Conservation (phyloP, 2,329 filamentous ascomycete species). For the Aureobasidium melanogenum region DNA sequence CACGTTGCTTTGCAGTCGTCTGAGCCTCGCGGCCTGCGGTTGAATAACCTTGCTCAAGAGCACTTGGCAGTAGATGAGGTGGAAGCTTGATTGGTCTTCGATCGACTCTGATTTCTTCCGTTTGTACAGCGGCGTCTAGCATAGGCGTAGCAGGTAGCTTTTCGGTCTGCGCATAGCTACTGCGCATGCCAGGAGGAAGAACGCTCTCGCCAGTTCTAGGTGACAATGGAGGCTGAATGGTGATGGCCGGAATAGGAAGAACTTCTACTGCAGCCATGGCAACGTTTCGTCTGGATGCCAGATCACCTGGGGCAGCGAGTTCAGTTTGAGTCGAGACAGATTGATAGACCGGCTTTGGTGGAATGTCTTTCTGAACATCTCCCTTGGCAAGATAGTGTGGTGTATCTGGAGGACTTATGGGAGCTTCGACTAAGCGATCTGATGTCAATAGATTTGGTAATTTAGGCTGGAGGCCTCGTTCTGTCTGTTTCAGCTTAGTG, state of each 20-base stretch:
- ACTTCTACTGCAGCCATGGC: not conserved
- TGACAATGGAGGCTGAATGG: constrained; percentile 80
- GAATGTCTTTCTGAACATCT: too few relatives aligned
- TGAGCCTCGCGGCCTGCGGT: not conserved
- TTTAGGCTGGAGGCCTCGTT: not conserved
- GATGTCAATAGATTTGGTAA: not conserved
- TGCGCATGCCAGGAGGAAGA: constrained; percentile 72
- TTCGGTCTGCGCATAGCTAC: constrained; percentile 71
- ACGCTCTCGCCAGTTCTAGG: constrained; percentile 63
- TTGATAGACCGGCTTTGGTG: constrained; percentile 18
- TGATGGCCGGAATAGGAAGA: constrained; percentile 58
- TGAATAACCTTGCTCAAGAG: not conserved
- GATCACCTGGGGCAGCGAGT: constrained; percentile 10
- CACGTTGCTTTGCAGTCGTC: not conserved
- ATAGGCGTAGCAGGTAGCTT: constrained; percentile 39
- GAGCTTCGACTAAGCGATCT: not conserved
- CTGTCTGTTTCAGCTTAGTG: not conserved
- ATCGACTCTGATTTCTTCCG: constrained; percentile 82
- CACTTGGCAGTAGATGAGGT: constrained; percentile 56
- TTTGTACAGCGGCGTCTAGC: constrained; percentile 62
- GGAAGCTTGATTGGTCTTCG: constrained; percentile 66
- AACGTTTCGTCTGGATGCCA: not conserved
- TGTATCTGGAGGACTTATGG: constrained; percentile 16
- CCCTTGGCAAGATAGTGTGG: constrained; percentile 16
- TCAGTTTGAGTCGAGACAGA: constrained; percentile 28